Evolutionary conservation across 495 filamentous ascomycete genomes (phyloP), one percentile per base, ranked within the genome.

Genomic region (Pyrenopolyporus hunteri): DNA sequence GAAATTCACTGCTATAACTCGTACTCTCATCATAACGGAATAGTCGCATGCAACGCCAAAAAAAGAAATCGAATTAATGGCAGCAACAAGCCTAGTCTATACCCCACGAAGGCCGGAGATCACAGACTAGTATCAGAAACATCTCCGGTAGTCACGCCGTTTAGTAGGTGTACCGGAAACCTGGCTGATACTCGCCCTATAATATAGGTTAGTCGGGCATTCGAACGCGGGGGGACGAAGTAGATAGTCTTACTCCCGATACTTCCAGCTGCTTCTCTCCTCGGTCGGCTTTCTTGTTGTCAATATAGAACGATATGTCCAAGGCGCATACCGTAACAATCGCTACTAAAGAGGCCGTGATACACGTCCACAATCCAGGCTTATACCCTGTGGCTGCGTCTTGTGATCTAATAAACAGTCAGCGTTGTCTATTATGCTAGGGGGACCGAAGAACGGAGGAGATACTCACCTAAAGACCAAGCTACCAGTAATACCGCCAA

Each of bases 401-500:
- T 69, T 74, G 58, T 11, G 72, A 60, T 22, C 63, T 67, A 36
- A 13, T 16, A 13, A 14, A 4, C 14, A n/a, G 14, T 68, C 47
- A 66, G 63, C n/a, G n/a, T n/a, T n/a, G n/a, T n/a, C n/a, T 31
- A 19, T 43, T 16, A 11, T 19, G 17, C 0, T 11, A n/a, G 8
- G 10, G 36, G n/a, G 23, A 13, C 20, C 0, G 1, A 16, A 6
- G 4, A n/a, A 16, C 28, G 14, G 37, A 49, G 31, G n/a, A 23
- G 22, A 10, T 2, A 6, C 22, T 20, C 55, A 70, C 22, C 85
- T 76, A 63, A 87, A 88, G 9, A 86, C 81, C 33, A 80, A 70
- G 32, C 76, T 77, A 26, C 83, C 81, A 7, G 76, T 76, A 60
- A 89, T 87, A 11, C 85, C 85, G 16, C 86, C 86, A 44, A 87